These are phyloP conservation scores for Fusarium sp. DNA, from an alignment of 2,329 filamentous ascomycete genomes.

Conservation along the genomic window DNA sequence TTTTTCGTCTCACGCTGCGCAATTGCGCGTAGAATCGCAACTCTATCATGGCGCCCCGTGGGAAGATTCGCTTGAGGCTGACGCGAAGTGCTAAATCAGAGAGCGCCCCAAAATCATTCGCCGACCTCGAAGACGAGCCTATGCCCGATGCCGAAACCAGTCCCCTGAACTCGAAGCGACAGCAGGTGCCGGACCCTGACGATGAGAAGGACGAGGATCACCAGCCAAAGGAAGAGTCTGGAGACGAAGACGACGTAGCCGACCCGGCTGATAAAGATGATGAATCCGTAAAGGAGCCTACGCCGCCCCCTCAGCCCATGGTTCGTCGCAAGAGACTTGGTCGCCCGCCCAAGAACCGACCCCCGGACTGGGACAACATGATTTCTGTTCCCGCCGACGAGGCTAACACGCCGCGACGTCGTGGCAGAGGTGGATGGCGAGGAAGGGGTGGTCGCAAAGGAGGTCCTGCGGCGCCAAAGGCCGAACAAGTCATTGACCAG, in stretches of 20 bases:
- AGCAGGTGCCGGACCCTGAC: conserved; percentile 51
- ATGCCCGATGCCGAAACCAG: conserved; percentile 48
- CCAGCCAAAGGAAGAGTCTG: conserved; percentile 64
- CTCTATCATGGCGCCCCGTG: conserved; percentile 43
- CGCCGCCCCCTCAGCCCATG: conserved; percentile 68
- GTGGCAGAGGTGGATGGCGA: conserved; percentile 78
- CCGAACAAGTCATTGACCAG: conserved; percentile 88
- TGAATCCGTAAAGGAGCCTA: conserved; percentile 62
- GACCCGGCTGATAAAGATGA: conserved; percentile 48
- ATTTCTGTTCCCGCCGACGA: conserved; percentile 66
- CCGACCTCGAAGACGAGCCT: conserved; percentile 52
- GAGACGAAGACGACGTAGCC: conserved; percentile 52
- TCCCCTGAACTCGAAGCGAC: conserved; percentile 55
- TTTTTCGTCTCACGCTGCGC: conserved; percentile 14
- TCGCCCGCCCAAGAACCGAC: conserved; percentile 85
- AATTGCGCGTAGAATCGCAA: conserved; percentile 11
- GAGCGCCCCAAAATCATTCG: conserved; percentile 56
- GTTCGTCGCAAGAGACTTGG: conserved; percentile 84
- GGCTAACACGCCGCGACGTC: conserved; percentile 69
- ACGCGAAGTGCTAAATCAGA: conserved; percentile 51
- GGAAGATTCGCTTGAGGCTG: conserved; percentile 49
- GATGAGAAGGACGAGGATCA: conserved; percentile 59
- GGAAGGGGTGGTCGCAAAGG: conserved; percentile 74
- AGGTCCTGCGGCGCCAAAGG: conserved; percentile 78
- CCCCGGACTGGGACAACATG: conserved; percentile 79